These are phyloP conservation scores for Aurinia saxatilis DNA, from an alignment of 345 rosid genomes.

Conservation along the genomic window DNA sequence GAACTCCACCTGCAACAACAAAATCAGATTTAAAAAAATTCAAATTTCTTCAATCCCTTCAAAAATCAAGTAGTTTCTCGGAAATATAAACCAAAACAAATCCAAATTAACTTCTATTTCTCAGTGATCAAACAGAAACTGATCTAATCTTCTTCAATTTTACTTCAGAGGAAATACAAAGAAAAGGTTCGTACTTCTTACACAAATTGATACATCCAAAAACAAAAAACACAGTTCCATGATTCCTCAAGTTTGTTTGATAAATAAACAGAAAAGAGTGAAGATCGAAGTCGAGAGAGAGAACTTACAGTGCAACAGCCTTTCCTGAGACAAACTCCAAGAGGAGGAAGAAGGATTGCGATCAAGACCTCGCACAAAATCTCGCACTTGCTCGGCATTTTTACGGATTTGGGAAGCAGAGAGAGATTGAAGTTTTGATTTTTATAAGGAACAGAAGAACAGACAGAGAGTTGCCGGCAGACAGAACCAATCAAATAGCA, in stretches of 20 bases:
- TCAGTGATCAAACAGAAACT: neutral
- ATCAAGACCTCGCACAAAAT: slow-evolving; percentile 75
- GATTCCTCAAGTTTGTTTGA: neutral
- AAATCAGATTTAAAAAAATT: neutral
- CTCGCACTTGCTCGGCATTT: slow-evolving; percentile 62
- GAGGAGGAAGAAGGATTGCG: slow-evolving; percentile 76
- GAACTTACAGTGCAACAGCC: slow-evolving; percentile 81
- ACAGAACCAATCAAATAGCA: neutral
- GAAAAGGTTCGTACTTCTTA: too few species aligned
- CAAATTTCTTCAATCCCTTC: neutral
- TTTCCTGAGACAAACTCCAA: slow-evolving; percentile 81
- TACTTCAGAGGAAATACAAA: too few species aligned
- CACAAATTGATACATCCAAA: neutral
- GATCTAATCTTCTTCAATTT: neutral
- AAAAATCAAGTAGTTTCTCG: too few species aligned
- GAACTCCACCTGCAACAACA: slow-evolving; percentile 62
- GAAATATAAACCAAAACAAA: neutral
- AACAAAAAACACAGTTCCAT: neutral
- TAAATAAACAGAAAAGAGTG: neutral
- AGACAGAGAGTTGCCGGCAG: neutral
- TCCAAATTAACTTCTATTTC: too few species aligned
- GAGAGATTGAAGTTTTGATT: neutral
- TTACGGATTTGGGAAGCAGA: neutral
- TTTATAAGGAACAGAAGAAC: neutral
- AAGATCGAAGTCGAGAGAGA: too few species aligned